Conservation (phyloP, 306 rosid genomes). For the Castanea mollissima region DNA sequence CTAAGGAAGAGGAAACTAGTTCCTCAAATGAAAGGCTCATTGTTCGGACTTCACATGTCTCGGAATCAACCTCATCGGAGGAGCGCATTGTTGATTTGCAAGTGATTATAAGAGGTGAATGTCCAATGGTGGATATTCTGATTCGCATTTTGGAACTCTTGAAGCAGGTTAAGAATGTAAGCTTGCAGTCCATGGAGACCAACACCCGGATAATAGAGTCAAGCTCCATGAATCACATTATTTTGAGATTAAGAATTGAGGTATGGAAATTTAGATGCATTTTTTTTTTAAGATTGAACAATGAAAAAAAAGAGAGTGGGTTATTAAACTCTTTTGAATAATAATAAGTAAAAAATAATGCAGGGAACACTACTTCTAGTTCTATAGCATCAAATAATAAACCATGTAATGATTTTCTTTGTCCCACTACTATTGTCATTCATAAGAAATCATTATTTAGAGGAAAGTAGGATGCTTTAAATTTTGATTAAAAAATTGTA, state of each 20-base stretch:
- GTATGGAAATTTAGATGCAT: conserved; percentile 33
- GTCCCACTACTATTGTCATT: too few relatives aligned
- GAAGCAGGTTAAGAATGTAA: conserved; percentile 41
- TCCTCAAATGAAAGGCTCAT: conserved; percentile 35
- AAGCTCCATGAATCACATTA: conserved; percentile 37
- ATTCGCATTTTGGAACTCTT: conserved; percentile 68
- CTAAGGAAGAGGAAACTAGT: conserved; percentile 3
- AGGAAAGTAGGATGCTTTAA: not conserved
- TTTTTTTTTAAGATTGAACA: too few relatives aligned
- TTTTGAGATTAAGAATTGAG: conserved; percentile 67
- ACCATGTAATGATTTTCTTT: too few relatives aligned
- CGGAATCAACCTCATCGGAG: conserved; percentile 50
- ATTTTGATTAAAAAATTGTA: not conserved
- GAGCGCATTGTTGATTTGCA: conserved; percentile 51
- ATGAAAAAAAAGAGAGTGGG: too few relatives aligned
- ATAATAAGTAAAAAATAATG: too few relatives aligned
- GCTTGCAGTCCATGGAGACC: conserved; percentile 62
- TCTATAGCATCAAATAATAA: too few relatives aligned
- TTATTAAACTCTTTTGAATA: too few relatives aligned
- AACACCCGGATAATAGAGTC: conserved; percentile 40
- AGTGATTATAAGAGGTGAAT: conserved; percentile 50
- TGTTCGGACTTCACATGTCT: conserved; percentile 39
- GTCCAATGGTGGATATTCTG: conserved; percentile 40
- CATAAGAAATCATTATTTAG: too few relatives aligned
- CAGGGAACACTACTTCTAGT: too few relatives aligned